These are phyloP conservation scores for Bassia scoparia DNA, from an alignment of 148 eudicot species.

Conservation along the genomic window DNA sequence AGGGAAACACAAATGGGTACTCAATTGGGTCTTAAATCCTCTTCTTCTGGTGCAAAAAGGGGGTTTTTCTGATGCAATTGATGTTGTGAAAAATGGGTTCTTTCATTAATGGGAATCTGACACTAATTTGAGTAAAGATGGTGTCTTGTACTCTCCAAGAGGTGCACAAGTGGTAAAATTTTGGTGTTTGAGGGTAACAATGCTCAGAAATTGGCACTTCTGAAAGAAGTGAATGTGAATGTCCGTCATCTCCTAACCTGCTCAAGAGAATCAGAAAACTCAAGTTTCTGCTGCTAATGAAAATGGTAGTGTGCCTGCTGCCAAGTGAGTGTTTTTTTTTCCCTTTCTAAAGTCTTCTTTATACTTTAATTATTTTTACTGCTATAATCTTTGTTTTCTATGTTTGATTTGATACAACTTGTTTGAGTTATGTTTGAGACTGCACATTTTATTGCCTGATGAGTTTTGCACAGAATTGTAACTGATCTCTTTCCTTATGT, in stretches of 20 bases:
- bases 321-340: conserved; percentile 22
- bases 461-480: neutral
- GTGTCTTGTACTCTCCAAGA: conserved; percentile 19
- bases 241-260: conserved; percentile 24
- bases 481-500: neutral
- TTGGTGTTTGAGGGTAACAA: neutral
- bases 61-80: conserved; percentile 31
- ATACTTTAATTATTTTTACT: neutral
- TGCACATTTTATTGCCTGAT: neutral
- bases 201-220: conserved; percentile 3
- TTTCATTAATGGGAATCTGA: conserved; percentile 28
- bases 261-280: conserved; percentile 14
- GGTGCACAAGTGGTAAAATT: conserved; percentile 7
- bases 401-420: neutral
- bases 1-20: conserved; percentile 21
- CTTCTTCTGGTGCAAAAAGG: conserved; percentile 32
- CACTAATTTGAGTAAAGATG: conserved; percentile 26
- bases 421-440: neutral
- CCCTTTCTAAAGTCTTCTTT: neutral
- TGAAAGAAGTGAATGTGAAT: conserved; percentile 12
- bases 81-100: conserved; percentile 34
- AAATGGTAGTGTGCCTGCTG: conserved; percentile 24
- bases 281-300: conserved; percentile 23
- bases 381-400: neutral
- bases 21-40: conserved; percentile 19